A percentile compares a stretch with the other conserved stretches of the same genome.
Evolutionary conservation across 225 moss, liverwort and hornwort species (phyloP).

Genomic region (Sphagnum tenellum): DNA sequence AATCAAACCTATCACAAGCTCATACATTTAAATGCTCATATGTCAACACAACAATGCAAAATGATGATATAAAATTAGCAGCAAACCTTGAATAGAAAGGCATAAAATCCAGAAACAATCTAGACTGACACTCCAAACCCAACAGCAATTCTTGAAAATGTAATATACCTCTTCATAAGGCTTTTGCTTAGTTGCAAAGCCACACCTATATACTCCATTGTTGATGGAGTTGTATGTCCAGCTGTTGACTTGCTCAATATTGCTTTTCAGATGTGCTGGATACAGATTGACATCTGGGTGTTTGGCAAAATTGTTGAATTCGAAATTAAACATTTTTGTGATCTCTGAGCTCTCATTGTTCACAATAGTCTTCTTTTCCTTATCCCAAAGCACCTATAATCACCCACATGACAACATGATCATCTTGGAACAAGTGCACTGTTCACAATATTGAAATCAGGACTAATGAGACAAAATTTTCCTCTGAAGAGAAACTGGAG

Average conservation of each 20-base stretch:
- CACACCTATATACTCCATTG: constrained; percentile 53
- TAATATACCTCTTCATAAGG: constrained; percentile 33
- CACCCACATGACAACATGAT: not conserved
- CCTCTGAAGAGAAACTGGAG: not conserved
- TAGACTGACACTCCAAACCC: no score
- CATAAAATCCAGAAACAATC: no score
- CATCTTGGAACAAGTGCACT: no score
- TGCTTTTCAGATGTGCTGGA: constrained; percentile 18
- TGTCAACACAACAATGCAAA: not conserved
- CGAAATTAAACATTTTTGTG: constrained; percentile 49
- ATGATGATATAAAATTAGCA: not conserved
- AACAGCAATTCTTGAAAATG: not conserved
- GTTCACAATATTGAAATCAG: no score
- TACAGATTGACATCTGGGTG: constrained; percentile 37
- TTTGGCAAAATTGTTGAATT: constrained; percentile 41
- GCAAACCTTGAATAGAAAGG: not conserved
- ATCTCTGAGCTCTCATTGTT: constrained; percentile 68
- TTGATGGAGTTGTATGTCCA: constrained; percentile 50
- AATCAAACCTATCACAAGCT: not conserved
- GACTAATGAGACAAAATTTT: not conserved
- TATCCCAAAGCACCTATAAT: constrained; percentile 29
- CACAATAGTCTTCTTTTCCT: constrained; percentile 44
- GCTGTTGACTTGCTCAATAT: constrained; percentile 34
- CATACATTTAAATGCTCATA: not conserved
- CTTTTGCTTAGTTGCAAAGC: constrained; percentile 56